Percentiles rank a stretch among this genome's conserved stretches.
These are phyloP conservation scores for Pyrenula aspistea DNA, from an alignment of 495 filamentous ascomycete genomes.

Conservation along the genomic window DNA sequence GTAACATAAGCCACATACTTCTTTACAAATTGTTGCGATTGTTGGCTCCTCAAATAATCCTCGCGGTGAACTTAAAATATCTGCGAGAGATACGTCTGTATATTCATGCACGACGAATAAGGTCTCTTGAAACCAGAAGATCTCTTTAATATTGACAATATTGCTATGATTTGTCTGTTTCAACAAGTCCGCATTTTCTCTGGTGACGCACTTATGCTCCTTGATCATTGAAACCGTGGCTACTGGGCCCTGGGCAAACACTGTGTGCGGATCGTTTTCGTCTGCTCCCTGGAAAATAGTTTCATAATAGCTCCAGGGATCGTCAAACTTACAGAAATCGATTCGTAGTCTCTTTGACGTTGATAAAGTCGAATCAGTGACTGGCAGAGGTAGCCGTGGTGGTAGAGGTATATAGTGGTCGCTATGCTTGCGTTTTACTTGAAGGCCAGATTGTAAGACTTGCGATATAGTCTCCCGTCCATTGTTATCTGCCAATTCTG, in stretches of 20 bases:
- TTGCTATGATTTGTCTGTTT: not conserved
- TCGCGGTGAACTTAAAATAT: not conserved
- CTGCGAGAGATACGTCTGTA: not conserved
- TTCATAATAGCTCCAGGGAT: not conserved
- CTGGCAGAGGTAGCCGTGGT: not conserved
- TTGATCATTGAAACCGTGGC: not conserved
- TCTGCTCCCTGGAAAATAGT: not conserved
- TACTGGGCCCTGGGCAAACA: not conserved
- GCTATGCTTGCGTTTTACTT: not conserved
- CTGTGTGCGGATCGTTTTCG: not conserved
- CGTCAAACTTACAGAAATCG: not conserved
- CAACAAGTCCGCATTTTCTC: not conserved
- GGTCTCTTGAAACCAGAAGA: not conserved
- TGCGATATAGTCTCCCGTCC: not conserved
- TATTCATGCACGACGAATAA: not conserved
- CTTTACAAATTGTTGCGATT: not conserved
- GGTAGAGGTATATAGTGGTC: not conserved
- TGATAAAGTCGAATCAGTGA: not conserved
- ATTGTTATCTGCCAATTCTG: not conserved
- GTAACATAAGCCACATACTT: not conserved
- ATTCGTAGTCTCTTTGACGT: not conserved
- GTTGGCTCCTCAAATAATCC: not conserved
- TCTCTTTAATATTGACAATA: not conserved
- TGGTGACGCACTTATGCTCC: not conserved
- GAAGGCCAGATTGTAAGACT: not conserved